These are phyloP conservation scores for Mycosphaerella sp. DNA, from an alignment of 2,329 filamentous ascomycete species.

Conservation along the genomic window DNA sequence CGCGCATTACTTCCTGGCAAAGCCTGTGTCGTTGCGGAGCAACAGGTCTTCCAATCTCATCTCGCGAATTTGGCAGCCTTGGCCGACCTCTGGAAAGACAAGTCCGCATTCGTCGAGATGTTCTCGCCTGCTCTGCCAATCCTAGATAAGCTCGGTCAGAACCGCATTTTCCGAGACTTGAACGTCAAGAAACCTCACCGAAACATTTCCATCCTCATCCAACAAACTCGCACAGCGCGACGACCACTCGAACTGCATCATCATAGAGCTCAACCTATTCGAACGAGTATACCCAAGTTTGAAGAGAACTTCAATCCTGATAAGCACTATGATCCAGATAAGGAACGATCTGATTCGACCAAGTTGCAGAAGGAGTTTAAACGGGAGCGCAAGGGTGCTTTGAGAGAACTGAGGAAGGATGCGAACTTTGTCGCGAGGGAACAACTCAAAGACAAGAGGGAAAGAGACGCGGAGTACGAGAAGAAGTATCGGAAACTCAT, in stretches of 20 bases:
- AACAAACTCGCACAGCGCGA: constrained; percentile 58
- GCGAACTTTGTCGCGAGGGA: constrained; percentile 88
- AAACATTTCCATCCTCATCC: constrained; percentile 56
- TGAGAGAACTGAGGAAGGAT: constrained; percentile 92
- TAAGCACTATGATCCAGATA: constrained; percentile 95
- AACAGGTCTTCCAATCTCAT: constrained; percentile 43
- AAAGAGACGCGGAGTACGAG: constrained; percentile 87
- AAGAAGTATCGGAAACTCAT: constrained; percentile 90
- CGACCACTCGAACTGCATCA: constrained; percentile 81
- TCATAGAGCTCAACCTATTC: constrained; percentile 82
- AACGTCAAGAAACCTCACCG: constrained; percentile 46
- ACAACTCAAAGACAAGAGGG: constrained; percentile 86
- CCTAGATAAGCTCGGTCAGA: not conserved
- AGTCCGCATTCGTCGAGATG: constrained; percentile 70
- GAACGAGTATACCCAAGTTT: constrained; percentile 84
- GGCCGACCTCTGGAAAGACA: constrained; percentile 65
- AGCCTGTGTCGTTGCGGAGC: constrained; percentile 22
- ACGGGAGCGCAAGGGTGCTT: constrained; percentile 87
- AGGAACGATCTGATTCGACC: constrained; percentile 74
- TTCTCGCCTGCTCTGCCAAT: constrained; percentile 53
- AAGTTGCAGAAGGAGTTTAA: constrained; percentile 89
- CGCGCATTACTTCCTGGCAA: constrained; percentile 56
- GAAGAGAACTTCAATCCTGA: constrained; percentile 91
- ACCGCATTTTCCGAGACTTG: constrained; percentile 26
- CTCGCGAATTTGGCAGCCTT: constrained; percentile 60